Base-by-base conservation (phyloP, 495 filamentous ascomycete species). In the Hypoxylon cercidicola region DNA sequence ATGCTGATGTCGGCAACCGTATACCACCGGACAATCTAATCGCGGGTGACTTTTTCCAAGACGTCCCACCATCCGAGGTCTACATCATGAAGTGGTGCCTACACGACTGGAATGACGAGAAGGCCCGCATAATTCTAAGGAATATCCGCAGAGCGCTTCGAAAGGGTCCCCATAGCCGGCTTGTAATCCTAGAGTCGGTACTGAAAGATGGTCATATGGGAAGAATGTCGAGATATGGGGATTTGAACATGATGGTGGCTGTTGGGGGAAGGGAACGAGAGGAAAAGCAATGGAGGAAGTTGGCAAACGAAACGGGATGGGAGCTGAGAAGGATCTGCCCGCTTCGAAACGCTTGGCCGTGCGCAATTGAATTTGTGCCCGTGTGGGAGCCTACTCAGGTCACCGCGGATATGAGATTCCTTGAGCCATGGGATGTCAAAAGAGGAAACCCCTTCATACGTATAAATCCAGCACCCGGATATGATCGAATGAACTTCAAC, bases 21-120 rank as follows among this genome's bases (percentile, higher is more conserved):
- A 35, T 62, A 3, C 45, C 15, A 15, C 6, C 16, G 6, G 46
- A 49, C 1, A 25, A 64, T 9, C 45, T 74, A 3, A 37, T 63
- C 35, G 60, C 44, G 8, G 72, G 72, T 7, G 72, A 75, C 54
- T 75, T 75, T 44, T 57, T 72, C 18, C n/a, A 52, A 4, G 54
- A 63, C 10, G 58, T 75, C 10, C 68, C 71, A 2, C 12, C 37
- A 9, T 72, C 34, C 21, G 55, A 60, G 16, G 55, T 66, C 13
- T 75, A 73, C 45, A 58, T 49, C 18, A 71, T 75, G 61, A 72
- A 73, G 40, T 75, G 72, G 72, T 69, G 64, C 47, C 60, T 75
- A 5, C 72, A 75, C 55, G 55, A 75, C 54, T 75, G 72, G 72
- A 23, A 48, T n/a, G 72, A 75, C 59, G 53, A 49, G 15, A 59